Percentiles rank a stretch among this genome's conserved stretches.
Evolutionary conservation across 768 basidiomycete species (phyloP).

Genomic region (Leccinum ochraceum): DNA sequence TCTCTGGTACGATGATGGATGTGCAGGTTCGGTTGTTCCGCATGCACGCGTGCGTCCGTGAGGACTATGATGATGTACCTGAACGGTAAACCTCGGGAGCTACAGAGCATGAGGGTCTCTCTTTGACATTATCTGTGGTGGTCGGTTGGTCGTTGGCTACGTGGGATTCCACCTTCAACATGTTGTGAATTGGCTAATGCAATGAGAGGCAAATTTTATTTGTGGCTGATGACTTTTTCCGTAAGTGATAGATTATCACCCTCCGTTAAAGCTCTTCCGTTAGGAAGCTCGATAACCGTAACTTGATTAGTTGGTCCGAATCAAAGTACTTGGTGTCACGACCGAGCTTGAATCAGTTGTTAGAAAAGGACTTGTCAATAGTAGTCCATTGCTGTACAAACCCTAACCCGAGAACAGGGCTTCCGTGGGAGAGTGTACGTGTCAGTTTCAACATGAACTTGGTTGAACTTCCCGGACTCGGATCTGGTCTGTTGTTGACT

Average conservation of each 20-base stretch:
- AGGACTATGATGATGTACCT: conserved; percentile 59
- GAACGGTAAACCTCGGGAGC: conserved; percentile 52
- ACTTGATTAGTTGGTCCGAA: too few species aligned
- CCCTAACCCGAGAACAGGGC: conserved; percentile 24
- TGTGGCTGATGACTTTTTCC: too few species aligned
- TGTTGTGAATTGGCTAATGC: conserved; percentile 39
- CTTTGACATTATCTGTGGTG: neutral
- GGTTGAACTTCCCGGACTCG: conserved; percentile 4
- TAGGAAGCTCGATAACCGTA: too few species aligned
- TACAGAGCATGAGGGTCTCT: conserved; percentile 53
- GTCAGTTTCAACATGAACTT: conserved; percentile 14
- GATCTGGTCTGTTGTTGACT: neutral
- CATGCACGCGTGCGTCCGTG: conserved; percentile 24
- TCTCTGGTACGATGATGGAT: too few species aligned
- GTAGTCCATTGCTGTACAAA: conserved; percentile 8
- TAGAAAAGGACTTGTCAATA: too few species aligned
- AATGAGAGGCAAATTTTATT: conserved; percentile 14
- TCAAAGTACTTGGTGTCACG: too few species aligned
- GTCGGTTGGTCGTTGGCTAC: neutral
- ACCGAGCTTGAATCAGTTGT: too few species aligned
- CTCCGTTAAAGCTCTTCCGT: too few species aligned
- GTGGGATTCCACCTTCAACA: too few species aligned
- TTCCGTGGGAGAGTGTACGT: conserved; percentile 30
- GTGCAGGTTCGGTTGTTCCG: too few species aligned
- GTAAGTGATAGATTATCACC: too few species aligned